Evolutionary conservation across 1,284 basidiomycete genomes (phyloP), one percentile per base, ranked within the genome.

Genomic region (Salmacisia buchloeana): DNA sequence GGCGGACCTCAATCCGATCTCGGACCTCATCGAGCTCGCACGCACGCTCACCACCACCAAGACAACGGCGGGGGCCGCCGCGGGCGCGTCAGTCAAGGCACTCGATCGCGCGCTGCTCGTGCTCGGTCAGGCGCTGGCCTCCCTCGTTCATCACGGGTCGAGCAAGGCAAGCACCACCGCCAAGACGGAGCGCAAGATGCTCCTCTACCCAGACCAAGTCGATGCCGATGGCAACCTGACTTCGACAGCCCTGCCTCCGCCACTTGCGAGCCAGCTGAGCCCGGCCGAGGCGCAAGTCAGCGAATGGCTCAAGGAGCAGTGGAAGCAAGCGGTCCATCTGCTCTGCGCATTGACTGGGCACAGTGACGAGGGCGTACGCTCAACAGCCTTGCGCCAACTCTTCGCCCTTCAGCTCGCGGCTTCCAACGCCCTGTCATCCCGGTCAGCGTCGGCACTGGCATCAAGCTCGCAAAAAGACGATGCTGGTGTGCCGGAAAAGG

Each of bases 1-100:
- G 1, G 66, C 73, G 10, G 73, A 76, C 58, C 69, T 76, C 58
- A 76, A 76, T 54, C 74, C 74, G 3, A 63, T 76, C 35, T 63
- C 68, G 12, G 70, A 76, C 46, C 68, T 76, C 31, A 65, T 73
- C 31, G 34, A 64, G 12, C 60, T 76, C 43, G 60, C 67, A 27
- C 15, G 15, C 49, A 21, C 66, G 59, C 45, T 61, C 58, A 46
- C 66, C 63, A 35, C 61, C 65, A 27, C n/a, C n/a, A n/a, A n/a
- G n/a, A 60, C 25, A 36, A 29, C n/a, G 25, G 61, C 33, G 9
- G 31, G 52, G 23, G 7, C 52, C 5, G 29, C 54, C n/a, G n/a
- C 21, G 7, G 61, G 64, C 27, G 27, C 36, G 27, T 38, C 63
- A 10, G 21, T 38, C 36, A 69, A 66, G 52, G 63, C 65, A 36